Evolutionary conservation across 164 flowering plant species (phyloP).

Genomic region (Sedum album): DNA sequence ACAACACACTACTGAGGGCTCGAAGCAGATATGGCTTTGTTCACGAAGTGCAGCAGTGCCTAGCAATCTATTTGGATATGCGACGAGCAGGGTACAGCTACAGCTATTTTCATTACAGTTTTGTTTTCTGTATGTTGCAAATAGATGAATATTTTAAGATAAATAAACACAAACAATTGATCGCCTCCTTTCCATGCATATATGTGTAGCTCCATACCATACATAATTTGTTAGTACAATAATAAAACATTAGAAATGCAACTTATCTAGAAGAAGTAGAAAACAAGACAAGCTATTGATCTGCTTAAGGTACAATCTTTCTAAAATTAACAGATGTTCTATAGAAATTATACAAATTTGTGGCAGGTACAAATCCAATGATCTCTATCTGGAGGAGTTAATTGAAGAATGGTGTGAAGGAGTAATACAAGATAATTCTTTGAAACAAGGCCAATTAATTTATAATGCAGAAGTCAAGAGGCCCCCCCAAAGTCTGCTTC

Average conservation of each 20-base stretch:
- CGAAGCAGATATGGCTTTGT: conserved; percentile 74
- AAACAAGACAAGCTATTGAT: not conserved
- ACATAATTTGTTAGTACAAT: not conserved
- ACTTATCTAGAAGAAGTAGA: not conserved
- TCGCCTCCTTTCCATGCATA: not conserved
- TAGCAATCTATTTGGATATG: conserved; percentile 83
- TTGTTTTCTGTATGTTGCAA: not conserved
- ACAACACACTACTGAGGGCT: conserved; percentile 73
- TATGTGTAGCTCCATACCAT: not conserved
- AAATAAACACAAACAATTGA: not conserved
- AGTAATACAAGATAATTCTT: conserved; percentile 41
- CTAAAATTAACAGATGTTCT: not conserved
- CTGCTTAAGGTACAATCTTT: not conserved
- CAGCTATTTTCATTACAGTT: conserved; percentile 11
- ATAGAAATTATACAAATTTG: not conserved
- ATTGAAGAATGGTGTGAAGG: conserved; percentile 98
- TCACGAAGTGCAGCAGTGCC: conserved; percentile 72
- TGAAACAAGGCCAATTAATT: conserved; percentile 20
- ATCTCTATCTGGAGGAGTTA: conserved; percentile 68
- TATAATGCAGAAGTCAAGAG: conserved; percentile 19
- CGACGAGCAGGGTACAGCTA: conserved; percentile 93
- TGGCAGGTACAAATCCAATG: conserved; percentile 76
- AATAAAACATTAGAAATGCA: not conserved
- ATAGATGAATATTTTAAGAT: not conserved
- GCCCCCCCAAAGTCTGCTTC: conserved; percentile 44